phyloP scores from a whole-genome alignment of 2,329 filamentous ascomycete species.

The Botrytis fabae region DNA sequence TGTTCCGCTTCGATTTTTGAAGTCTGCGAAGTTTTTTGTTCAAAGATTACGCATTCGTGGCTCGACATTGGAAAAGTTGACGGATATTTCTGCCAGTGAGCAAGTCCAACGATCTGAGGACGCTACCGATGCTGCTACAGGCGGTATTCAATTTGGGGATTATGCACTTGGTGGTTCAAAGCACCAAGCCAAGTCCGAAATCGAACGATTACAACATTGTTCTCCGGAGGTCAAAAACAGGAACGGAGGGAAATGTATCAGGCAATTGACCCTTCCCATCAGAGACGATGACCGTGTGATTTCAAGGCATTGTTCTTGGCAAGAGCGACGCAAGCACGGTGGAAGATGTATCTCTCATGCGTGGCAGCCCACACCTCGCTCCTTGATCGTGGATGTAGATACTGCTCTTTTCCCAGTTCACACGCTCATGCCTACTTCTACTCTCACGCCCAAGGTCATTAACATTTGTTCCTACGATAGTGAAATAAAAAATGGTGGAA shows the following conservation, averaged over 20 bases:
- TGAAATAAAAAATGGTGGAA: background rate
- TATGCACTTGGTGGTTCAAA: background rate
- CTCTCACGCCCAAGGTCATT: background rate
- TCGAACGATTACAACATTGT: background rate
- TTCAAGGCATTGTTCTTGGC: background rate
- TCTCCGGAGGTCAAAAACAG: background rate
- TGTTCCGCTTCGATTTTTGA: conserved; percentile 2
- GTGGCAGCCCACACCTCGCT: background rate
- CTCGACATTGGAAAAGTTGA: background rate
- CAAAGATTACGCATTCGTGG: background rate
- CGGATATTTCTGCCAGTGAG: background rate
- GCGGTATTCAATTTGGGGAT: background rate
- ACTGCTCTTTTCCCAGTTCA: background rate
- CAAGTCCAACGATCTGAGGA: background rate
- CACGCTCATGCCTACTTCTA: background rate
- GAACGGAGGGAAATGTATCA: background rate
- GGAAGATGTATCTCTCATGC: background rate
- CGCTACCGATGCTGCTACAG: background rate
- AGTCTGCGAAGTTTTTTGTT: background rate
- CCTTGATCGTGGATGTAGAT: background rate
- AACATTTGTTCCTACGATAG: background rate
- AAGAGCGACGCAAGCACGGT: background rate
- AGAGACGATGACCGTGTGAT: conserved; percentile 7
- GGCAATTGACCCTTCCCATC: background rate
- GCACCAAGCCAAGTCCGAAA: background rate